Evolutionary conservation across 352 stramenopile genomes (phyloP).

Genomic region (Halophytophthora batemanensis): DNA sequence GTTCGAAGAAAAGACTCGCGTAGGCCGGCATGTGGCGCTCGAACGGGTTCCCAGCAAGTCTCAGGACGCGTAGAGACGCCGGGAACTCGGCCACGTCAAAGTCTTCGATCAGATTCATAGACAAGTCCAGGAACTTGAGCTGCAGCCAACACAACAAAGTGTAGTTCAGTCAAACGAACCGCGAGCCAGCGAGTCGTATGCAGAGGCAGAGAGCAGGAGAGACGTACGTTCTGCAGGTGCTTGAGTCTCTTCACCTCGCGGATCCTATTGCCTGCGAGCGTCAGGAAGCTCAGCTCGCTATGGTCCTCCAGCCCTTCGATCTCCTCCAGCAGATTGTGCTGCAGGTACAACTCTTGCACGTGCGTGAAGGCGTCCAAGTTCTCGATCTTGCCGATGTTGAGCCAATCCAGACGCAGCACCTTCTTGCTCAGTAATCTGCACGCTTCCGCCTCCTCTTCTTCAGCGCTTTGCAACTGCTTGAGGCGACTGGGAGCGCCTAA

Average conservation of each 20-base stretch:
- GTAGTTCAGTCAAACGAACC: conserved; percentile 2
- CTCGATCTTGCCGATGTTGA: conserved; percentile 66
- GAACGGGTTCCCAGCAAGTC: conserved; percentile 59
- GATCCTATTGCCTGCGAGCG: conserved; percentile 65
- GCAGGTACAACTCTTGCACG: conserved; percentile 71
- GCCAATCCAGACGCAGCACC: conserved; percentile 66
- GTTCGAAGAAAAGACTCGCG: conserved; percentile 56
- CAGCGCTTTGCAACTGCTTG: conserved; percentile 1
- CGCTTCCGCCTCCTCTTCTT: conserved; percentile 35
- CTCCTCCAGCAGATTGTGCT: conserved; percentile 65
- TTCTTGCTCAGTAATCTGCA: conserved; percentile 47
- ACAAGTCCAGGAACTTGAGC: conserved; percentile 77
- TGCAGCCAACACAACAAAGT: conserved; percentile 11
- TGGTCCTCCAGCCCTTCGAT: conserved; percentile 70
- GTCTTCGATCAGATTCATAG: conserved; percentile 71
- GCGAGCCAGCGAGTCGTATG: not conserved
- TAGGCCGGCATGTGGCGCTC: conserved; percentile 52
- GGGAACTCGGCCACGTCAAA: conserved; percentile 62
- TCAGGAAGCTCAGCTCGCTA: conserved; percentile 51
- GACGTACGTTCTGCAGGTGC: conserved; percentile 50
- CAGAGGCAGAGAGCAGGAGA: not conserved
- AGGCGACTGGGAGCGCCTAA: conserved; percentile 7
- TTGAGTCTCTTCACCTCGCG: conserved; percentile 53
- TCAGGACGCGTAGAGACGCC: conserved; percentile 46
- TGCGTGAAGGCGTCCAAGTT: conserved; percentile 77